phyloP scores from a whole-genome alignment of 192 early-diverging fungal genomes.

The Phlyctochytrium planicorne region DNA sequence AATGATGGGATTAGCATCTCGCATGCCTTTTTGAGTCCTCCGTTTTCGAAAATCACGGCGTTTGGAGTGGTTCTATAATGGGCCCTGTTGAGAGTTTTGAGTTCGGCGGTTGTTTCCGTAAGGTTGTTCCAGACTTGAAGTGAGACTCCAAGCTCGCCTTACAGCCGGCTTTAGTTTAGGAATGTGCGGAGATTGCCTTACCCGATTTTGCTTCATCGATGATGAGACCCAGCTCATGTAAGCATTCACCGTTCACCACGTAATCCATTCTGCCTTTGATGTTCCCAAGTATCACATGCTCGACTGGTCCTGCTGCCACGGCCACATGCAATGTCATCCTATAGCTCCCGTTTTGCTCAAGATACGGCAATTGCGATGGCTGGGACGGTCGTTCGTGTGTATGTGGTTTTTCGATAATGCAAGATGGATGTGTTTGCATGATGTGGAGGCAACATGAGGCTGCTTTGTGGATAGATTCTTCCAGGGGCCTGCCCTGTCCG shows the following conservation, averaged over 20 bases:
- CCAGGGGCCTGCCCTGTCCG: background rate
- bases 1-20: background rate
- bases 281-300: background rate
- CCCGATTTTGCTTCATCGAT: constrained; percentile 8
- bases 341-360: background rate
- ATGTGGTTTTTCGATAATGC: background rate
- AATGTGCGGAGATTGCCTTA: background rate
- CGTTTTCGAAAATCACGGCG: background rate
- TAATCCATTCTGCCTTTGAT: background rate
- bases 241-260: background rate
- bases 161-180: background rate
- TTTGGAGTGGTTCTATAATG: background rate
- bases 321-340: constrained; percentile 3
- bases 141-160: constrained; percentile 7
- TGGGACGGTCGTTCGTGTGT: background rate
- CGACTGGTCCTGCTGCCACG: background rate
- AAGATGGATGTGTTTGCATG: background rate
- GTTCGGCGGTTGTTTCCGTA: background rate
- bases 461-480: background rate
- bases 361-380: background rate
- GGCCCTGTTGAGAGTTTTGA: background rate
- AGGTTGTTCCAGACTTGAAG: background rate
- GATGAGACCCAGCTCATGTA: background rate
- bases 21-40: background rate
- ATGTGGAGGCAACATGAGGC: constrained; percentile 3